Base-by-base conservation (phyloP, 2,329 filamentous ascomycete species). In the Xylariaceae sp. region DNA sequence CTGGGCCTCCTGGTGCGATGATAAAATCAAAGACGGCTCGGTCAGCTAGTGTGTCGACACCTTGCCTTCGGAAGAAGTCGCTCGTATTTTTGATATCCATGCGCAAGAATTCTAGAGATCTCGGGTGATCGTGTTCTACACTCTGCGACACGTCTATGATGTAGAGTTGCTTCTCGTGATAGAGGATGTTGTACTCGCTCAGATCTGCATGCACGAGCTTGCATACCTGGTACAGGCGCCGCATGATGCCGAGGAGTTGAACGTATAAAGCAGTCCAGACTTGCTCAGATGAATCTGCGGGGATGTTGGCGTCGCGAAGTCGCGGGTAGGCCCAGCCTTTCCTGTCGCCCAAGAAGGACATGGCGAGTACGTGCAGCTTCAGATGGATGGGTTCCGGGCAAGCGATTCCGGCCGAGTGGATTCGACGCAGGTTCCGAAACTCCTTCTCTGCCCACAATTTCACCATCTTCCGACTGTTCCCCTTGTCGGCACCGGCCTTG, bases 381-480 rank as follows among this genome's bases (percentile, higher is more conserved):
- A 99, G 83, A 64, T 87, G 86, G 56, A 97, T 78, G 2, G 94
- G 92, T 68, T 96, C 89, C 0, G 94, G 94, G 62, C 88, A 95
- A 5, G 91, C 88, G 51, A 99, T 96, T 7, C 88, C 89, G 7
- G 92, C 87, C 5, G 83, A 76, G 70, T 95, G 78, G 58, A 99
- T 86, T 52, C 94, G 81, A 62, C 90, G 86, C 66, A 99, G 73
- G 72, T 99, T 99, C 40, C 94, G 84, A 76, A 95, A 95, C 74
- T 99, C 94, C 74, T 99, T 99, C 74, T 99, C 92, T 0, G 95
- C 95, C 94, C 94, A 99, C 21, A 96, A 79, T 72, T 96, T 95
- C 62, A 99, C 92, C 92, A 97, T 97, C 62, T 92, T 91, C 46
- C 92, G 84, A 74, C 91, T 96, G 73, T 91, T 95, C 61, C 88